Evolutionary conservation across 768 basidiomycete genomes (phyloP).

Genomic region (Mycena pura): DNA sequence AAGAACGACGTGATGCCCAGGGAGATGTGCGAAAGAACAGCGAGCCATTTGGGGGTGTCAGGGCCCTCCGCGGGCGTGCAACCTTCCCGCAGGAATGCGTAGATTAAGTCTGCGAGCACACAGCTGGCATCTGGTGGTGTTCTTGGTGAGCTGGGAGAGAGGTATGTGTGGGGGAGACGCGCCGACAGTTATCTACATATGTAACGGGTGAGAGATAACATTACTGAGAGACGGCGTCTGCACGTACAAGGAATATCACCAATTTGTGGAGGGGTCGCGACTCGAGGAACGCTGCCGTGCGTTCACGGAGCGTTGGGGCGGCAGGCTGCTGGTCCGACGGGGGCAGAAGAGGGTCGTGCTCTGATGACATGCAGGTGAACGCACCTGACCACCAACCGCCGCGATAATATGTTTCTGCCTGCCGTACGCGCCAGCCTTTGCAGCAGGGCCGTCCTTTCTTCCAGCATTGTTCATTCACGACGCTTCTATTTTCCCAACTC

Average conservation of each 20-base stretch:
- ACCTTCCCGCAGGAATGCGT: conserved; percentile 63
- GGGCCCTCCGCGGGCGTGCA: conserved; percentile 52
- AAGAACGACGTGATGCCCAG: conserved; percentile 75
- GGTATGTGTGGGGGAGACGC: not conserved
- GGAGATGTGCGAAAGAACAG: conserved; percentile 65
- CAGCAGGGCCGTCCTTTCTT: not conserved
- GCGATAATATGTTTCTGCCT: not conserved
- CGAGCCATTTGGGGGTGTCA: conserved; percentile 65
- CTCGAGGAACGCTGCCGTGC: conserved; percentile 58
- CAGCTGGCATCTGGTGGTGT: conserved; percentile 73
- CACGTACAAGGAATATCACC: conserved; percentile 64
- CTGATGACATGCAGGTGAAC: conserved; percentile 43
- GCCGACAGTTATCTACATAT: conserved; percentile 33
- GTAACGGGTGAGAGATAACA: not conserved
- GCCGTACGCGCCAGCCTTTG: conserved; percentile 1
- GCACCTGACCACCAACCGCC: not conserved
- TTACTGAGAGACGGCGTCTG: not conserved
- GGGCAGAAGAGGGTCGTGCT: conserved; percentile 55
- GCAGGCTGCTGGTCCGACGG: not conserved
- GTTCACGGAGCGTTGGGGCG: conserved; percentile 34
- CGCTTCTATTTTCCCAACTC: conserved; percentile 15
- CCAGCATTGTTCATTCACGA: conserved; percentile 4
- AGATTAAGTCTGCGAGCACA: conserved; percentile 76
- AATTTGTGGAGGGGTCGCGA: conserved; percentile 58
- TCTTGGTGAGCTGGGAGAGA: conserved; percentile 48